These are phyloP conservation scores for Mycena sp. DNA, from an alignment of 1,284 basidiomycete species.

Conservation along the genomic window DNA sequence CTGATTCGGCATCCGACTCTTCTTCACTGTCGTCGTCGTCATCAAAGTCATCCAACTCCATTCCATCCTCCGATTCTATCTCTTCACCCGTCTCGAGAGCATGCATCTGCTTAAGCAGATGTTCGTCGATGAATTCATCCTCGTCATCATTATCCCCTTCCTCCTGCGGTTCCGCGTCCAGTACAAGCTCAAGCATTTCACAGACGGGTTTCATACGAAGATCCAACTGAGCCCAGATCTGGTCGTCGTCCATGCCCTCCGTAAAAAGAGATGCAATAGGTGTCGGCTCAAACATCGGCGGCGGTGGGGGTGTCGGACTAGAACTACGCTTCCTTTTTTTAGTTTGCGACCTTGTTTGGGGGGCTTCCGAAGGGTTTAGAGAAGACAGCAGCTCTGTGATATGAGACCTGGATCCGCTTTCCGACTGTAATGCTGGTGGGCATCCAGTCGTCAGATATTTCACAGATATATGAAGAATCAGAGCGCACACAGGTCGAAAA, in stretches of 20 bases:
- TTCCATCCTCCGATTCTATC: conserved; percentile 43
- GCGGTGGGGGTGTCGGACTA: conserved; percentile 46
- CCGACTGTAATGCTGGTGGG: conserved; percentile 68
- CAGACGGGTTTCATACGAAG: conserved; percentile 76
- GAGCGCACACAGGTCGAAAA: conserved; percentile 83
- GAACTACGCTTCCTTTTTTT: conserved; percentile 54
- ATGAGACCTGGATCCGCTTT: conserved; percentile 69
- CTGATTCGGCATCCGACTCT: conserved; percentile 41
- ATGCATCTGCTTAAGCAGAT: conserved; percentile 29
- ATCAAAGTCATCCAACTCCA: conserved; percentile 47
- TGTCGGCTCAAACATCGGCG: conserved; percentile 66
- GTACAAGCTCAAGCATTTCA: conserved; percentile 65
- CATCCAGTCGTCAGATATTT: conserved; percentile 20
- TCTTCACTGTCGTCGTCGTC: conserved; percentile 48
- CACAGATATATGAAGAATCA: conserved; percentile 10
- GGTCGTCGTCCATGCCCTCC: conserved; percentile 88
- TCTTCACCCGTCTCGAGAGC: conserved; percentile 43
- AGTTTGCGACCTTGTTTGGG: conserved; percentile 75
- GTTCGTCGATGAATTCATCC: conserved; percentile 45
- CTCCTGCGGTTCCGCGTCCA: conserved; percentile 57
- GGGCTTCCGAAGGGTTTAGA: conserved; percentile 67
- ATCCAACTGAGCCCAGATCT: conserved; percentile 95
- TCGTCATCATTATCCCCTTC: conserved; percentile 37
- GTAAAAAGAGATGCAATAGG: conserved; percentile 81
- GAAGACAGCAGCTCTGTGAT: conserved; percentile 76